Conservation (phyloP, 2,329 filamentous ascomycete genomes). For the Emergomyces orientalis region DNA sequence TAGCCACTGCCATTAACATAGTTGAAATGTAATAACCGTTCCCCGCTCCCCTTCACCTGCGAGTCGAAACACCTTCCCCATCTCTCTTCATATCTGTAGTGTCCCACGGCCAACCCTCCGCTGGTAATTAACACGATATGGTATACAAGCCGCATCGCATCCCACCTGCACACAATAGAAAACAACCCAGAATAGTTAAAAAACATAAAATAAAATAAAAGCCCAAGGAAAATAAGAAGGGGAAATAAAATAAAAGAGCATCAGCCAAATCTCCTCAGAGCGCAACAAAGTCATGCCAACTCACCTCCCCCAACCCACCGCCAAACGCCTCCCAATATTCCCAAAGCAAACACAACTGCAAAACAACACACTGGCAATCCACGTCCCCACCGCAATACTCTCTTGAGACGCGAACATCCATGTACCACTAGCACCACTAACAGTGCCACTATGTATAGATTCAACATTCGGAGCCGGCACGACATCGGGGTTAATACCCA, state of each 20-base stretch:
- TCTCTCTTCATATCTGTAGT: too few relatives aligned
- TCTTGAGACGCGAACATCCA: slow-evolving; percentile 37
- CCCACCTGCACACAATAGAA: neutral
- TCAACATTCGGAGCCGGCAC: slow-evolving; percentile 46
- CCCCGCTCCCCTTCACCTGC: neutral
- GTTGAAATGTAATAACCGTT: neutral
- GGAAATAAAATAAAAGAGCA: neutral
- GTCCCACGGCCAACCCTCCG: too few relatives aligned
- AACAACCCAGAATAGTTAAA: neutral
- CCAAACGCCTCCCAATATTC: slow-evolving; percentile 74
- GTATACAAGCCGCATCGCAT: neutral
- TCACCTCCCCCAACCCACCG: slow-evolving; percentile 6
- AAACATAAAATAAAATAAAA: slow-evolving; percentile 5
- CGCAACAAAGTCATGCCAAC: neutral
- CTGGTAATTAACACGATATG: too few relatives aligned
- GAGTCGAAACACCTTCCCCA: too few relatives aligned
- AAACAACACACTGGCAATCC: slow-evolving; percentile 89
- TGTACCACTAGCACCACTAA: slow-evolving; percentile 20
- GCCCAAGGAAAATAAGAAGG: neutral
- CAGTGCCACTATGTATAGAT: neutral
- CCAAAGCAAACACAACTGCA: slow-evolving; percentile 94
- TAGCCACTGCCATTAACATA: neutral
- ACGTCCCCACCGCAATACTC: slow-evolving; percentile 59
- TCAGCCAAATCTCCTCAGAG: neutral
- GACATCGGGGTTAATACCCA: slow-evolving; percentile 67